phyloP scores from a whole-genome alignment of 2,329 filamentous ascomycete species.

The Fusarium floridanum region DNA sequence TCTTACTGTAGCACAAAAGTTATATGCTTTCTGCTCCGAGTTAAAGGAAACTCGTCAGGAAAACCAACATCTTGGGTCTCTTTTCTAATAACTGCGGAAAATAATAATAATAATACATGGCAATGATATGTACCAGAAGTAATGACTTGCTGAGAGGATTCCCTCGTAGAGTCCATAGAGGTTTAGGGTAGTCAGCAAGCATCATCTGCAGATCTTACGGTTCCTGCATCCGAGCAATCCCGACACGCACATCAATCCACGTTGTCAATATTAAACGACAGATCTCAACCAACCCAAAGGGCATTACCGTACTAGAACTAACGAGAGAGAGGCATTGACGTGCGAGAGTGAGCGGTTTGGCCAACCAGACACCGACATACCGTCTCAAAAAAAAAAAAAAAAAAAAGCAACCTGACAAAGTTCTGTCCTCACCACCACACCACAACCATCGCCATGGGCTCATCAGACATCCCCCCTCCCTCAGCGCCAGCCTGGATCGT shows the following conservation, averaged over 20 bases:
- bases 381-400: conserved; percentile 5
- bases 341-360: neutral
- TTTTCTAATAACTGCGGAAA: too few relatives aligned
- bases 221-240: neutral
- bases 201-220: neutral
- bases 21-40: neutral
- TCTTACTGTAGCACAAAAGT: too few relatives aligned
- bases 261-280: neutral
- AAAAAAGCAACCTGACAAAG: conserved; percentile 10
- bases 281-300: neutral
- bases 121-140: neutral
- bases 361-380: neutral
- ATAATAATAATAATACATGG: neutral
- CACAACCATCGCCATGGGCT: conserved; percentile 52
- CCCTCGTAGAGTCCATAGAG: neutral
- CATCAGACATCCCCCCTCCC: conserved; percentile 54
- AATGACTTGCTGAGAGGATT: neutral
- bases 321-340: accelerated
- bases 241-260: neutral
- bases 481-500: conserved; percentile 55
- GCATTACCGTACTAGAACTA: neutral
- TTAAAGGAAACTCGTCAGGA: neutral
- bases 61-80: neutral
- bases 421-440: too few relatives aligned
- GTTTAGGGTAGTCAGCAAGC: neutral